Evolutionary conservation across 129 eudicot species (phyloP).

Genomic region (Chrysanthemum seticuspe): DNA sequence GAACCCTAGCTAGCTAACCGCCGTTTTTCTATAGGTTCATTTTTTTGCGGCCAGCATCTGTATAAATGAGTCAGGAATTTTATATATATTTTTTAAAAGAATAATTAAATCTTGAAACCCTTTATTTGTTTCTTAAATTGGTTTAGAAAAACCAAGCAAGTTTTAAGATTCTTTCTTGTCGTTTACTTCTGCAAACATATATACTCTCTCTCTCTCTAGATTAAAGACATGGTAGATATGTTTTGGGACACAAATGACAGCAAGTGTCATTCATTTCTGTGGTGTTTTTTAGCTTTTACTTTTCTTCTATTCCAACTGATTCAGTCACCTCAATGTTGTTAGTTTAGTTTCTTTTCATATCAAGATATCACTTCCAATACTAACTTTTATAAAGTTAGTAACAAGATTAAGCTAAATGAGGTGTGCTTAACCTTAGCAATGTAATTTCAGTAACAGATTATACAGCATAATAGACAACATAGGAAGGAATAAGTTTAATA

Average conservation of each 20-base stretch:
- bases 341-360: constrained; percentile 25
- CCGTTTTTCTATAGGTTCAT: constrained; percentile 33
- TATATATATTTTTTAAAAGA: neutral
- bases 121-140: constrained; percentile 25
- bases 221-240: constrained; percentile 27
- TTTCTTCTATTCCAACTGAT: constrained; percentile 37
- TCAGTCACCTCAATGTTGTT: constrained; percentile 56
- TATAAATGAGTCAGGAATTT: constrained; percentile 29
- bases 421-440: too few relatives aligned
- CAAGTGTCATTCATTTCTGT: constrained; percentile 31
- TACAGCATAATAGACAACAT: neutral
- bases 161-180: constrained; percentile 36
- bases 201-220: constrained; percentile 1
- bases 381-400: constrained; percentile 5
- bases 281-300: constrained; percentile 23
- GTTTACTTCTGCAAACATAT: constrained; percentile 26
- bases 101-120: constrained; percentile 5
- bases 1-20: constrained; percentile 29
- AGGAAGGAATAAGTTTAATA: neutral
- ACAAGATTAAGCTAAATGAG: constrained; percentile 2
- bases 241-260: constrained; percentile 30
- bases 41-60: constrained; percentile 43
- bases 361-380: constrained; percentile 19
- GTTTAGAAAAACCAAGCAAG: constrained; percentile 12
- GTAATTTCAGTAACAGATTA: too few relatives aligned